phyloP scores from a whole-genome alignment of 495 filamentous ascomycete species.

The Pseudoneurospora amorphoporcata region DNA sequence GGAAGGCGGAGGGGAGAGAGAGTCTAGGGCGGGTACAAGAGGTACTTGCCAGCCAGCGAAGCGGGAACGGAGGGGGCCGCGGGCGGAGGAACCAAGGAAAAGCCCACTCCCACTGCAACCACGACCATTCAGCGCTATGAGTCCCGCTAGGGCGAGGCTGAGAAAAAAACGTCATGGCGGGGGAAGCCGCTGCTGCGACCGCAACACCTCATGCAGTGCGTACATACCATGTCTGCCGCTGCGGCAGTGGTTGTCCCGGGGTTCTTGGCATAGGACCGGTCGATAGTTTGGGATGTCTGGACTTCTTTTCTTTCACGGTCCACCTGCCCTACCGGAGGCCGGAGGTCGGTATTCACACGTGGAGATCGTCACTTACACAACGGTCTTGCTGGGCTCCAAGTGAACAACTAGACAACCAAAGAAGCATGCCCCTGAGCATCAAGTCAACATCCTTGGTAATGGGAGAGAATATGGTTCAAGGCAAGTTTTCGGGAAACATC shows the following conservation, averaged over 20 bases:
- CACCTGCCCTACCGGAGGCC: background rate
- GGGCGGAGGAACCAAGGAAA: background rate
- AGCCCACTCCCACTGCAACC: background rate
- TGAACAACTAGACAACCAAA: background rate
- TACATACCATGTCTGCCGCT: background rate
- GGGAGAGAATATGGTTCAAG: background rate
- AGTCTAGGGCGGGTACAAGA: conserved; percentile 5
- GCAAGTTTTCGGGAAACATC: background rate
- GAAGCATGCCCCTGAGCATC: background rate
- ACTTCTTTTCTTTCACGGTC: background rate
- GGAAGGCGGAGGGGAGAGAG: background rate
- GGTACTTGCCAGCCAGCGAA: background rate
- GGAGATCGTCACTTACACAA: background rate
- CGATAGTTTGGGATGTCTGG: background rate
- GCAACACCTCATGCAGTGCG: background rate
- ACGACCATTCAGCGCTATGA: conserved; percentile 7
- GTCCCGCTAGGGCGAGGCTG: conserved; percentile 1
- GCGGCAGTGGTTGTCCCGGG: background rate
- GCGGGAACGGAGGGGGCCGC: background rate
- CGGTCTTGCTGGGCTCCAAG: background rate
- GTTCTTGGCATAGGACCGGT: background rate
- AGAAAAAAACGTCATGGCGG: conserved; percentile 6
- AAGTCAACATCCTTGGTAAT: background rate
- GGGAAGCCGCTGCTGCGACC: background rate
- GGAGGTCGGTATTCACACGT: background rate